phyloP scores from a whole-genome alignment of 2,329 filamentous ascomycete genomes.

The Cordyceps pruinosa region DNA sequence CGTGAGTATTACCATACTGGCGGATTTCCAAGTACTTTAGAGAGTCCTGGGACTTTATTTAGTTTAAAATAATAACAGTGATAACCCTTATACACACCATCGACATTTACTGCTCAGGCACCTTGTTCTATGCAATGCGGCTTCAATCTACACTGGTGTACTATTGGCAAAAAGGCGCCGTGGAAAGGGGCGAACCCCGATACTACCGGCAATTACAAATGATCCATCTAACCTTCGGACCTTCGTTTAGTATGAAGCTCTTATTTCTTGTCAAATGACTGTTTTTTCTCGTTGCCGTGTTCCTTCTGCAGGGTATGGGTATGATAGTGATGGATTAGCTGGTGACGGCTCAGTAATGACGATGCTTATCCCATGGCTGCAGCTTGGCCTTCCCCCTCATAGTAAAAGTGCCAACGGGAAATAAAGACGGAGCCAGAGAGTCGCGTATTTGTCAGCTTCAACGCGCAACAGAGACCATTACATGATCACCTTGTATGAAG shows the following conservation, averaged over 20 bases:
- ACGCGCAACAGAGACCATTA: not conserved
- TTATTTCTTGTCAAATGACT: not conserved
- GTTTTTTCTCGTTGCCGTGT: not conserved
- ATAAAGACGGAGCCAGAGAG: too few relatives aligned
- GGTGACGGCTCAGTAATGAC: not conserved
- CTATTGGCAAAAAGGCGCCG: too few relatives aligned
- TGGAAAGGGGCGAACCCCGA: not conserved
- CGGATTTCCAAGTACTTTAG: not conserved
- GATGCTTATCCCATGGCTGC: not conserved
- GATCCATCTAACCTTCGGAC: too few relatives aligned
- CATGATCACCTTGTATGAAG: not conserved
- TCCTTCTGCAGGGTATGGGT: not conserved
- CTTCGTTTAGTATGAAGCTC: too few relatives aligned
- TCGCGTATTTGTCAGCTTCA: not conserved
- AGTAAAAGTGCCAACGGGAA: too few relatives aligned
- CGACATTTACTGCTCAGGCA: too few relatives aligned
- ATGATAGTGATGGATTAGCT: not conserved
- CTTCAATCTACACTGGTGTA: too few relatives aligned
- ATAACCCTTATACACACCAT: not conserved
- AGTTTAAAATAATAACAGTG: not conserved
- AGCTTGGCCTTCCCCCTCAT: not conserved
- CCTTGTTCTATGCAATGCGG: too few relatives aligned
- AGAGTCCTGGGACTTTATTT: not conserved
- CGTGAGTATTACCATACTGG: not conserved
- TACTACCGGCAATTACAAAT: too few relatives aligned